phyloP scores from a whole-genome alignment of 192 early-diverging fungal species.

The Backusella tarrabulga region DNA sequence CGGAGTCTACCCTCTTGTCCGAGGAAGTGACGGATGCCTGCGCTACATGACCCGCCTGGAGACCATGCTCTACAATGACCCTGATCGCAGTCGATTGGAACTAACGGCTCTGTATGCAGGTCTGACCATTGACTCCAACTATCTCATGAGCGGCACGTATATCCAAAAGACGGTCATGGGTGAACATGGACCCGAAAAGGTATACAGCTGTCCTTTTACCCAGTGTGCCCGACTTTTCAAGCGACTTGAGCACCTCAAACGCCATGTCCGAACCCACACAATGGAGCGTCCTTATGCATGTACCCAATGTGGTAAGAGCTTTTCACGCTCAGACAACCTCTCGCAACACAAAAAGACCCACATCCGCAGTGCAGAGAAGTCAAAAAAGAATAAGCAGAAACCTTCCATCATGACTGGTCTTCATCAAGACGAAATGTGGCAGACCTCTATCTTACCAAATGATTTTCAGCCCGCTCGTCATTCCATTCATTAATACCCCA shows the following conservation, averaged over 20 bases:
- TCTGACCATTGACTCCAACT: constrained; percentile 1
- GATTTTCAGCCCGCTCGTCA: background rate
- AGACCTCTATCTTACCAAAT: background rate
- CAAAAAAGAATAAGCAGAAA: constrained; percentile 7
- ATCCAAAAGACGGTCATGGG: background rate
- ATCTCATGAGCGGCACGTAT: background rate
- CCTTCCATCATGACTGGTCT: background rate
- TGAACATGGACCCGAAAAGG: background rate
- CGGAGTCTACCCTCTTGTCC: background rate
- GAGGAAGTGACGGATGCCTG: background rate
- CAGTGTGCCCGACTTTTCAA: constrained; percentile 55
- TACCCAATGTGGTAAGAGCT: constrained; percentile 50
- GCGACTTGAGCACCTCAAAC: constrained; percentile 56
- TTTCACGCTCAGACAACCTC: constrained; percentile 58
- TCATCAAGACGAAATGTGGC: background rate
- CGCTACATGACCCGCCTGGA: constrained; percentile 4
- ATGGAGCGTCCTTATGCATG: constrained; percentile 59
- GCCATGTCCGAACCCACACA: constrained; percentile 59
- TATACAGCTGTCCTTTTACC: constrained; percentile 51
- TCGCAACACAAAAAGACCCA: constrained; percentile 62
- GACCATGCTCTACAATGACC: background rate
- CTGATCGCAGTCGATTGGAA: background rate
- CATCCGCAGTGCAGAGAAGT: background rate
- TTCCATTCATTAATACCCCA: background rate
- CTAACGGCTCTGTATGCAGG: background rate